Evolutionary conservation across 2,329 filamentous ascomycete genomes (phyloP).

Genomic region (Fusarium kyushuense): DNA sequence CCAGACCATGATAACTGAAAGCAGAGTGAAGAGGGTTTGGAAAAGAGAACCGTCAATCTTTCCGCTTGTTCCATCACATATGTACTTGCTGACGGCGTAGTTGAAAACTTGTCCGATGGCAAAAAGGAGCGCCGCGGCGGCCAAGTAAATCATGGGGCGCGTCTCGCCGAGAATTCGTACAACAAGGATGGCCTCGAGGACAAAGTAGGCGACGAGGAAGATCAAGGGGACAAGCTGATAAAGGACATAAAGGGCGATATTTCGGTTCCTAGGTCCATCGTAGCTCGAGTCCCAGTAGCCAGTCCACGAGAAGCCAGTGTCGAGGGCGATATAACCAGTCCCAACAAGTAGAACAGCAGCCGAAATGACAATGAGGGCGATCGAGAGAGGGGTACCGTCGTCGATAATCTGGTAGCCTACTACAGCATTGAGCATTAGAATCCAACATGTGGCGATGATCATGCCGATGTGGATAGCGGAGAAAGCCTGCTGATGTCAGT

Average conservation of each 20-base stretch:
- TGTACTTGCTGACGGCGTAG: conserved; percentile 90
- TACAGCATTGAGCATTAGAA: conserved; percentile 89
- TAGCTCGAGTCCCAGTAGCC: conserved; percentile 76
- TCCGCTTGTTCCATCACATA: conserved; percentile 84
- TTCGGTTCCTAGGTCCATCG: conserved; percentile 76
- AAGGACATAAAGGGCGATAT: conserved; percentile 90
- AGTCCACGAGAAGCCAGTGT: conserved; percentile 90
- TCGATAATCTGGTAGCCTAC: conserved; percentile 95
- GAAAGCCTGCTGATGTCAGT: conserved; percentile 72
- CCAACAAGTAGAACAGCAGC: conserved; percentile 82
- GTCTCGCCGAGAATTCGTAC: conserved; percentile 86
- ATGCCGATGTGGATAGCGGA: conserved; percentile 90
- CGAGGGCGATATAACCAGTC: conserved; percentile 94
- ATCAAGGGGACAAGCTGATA: conserved; percentile 91
- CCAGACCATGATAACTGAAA: conserved; percentile 87
- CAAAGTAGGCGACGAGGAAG: conserved; percentile 88
- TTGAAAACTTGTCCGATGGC: conserved; percentile 95
- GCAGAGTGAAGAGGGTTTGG: conserved; percentile 89
- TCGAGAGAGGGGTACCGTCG: conserved; percentile 87
- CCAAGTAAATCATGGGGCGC: conserved; percentile 91
- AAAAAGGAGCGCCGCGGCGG: conserved; percentile 81
- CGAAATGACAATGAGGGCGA: conserved; percentile 80
- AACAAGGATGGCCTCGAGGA: conserved; percentile 86
- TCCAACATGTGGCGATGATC: conserved; percentile 89
- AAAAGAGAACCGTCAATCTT: conserved; percentile 95